These are phyloP conservation scores for Chrysochromulina parva DNA, from an alignment of 78 protist species.

Conservation along the genomic window DNA sequence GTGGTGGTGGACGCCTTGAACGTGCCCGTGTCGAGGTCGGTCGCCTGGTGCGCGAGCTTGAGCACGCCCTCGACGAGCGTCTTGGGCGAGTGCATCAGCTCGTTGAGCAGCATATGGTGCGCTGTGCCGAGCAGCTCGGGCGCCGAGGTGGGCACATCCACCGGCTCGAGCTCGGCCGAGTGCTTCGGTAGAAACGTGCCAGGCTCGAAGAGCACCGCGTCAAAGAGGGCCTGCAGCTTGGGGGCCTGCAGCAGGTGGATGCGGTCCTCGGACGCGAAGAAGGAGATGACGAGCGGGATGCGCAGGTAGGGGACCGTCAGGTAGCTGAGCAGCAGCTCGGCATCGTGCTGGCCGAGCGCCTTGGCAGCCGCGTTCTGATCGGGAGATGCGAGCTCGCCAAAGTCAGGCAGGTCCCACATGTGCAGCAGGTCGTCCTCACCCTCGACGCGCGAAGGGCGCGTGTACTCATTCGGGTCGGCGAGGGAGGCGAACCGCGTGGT, in stretches of 20 bases:
- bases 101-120: conserved; percentile 58
- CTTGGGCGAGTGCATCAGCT: conserved; percentile 34
- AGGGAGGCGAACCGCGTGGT: neutral
- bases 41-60: conserved; percentile 28
- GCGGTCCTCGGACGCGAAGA: conserved; percentile 64
- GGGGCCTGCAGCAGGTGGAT: conserved; percentile 30
- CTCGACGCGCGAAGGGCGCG: neutral
- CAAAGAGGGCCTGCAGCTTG: conserved; percentile 29
- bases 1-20: neutral
- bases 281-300: conserved; percentile 46
- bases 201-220: conserved; percentile 47
- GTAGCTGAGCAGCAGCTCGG: conserved; percentile 63
- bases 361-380: neutral
- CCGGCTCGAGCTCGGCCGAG: neutral
- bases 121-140: conserved; percentile 43
- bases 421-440: conserved; percentile 67
- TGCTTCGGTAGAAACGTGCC: neutral
- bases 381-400: neutral
- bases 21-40: conserved; percentile 38
- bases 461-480: neutral
- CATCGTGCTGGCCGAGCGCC: conserved; percentile 60
- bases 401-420: conserved; percentile 49
- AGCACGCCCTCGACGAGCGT: conserved; percentile 4
- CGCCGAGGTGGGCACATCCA: conserved; percentile 47
- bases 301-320: conserved; percentile 65